These are phyloP conservation scores for Cryoendolithus antarcticus DNA, from an alignment of 2,329 filamentous ascomycete genomes.

Conservation along the genomic window DNA sequence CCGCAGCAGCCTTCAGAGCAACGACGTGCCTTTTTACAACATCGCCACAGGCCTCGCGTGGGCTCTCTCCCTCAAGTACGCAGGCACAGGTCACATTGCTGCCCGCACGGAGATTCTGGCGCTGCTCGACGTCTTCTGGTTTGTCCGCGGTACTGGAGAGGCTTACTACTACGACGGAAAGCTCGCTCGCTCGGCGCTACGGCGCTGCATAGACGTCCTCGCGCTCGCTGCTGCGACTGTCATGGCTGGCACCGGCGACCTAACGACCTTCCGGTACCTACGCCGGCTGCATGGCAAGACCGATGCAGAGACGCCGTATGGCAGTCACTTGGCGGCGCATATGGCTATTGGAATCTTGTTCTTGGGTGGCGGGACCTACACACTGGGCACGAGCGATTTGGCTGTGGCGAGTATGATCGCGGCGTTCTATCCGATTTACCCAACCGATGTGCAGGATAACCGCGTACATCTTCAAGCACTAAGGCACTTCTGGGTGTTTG, in stretches of 20 bases:
- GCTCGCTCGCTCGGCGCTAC: conserved; percentile 66
- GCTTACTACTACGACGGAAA: conserved; percentile 62
- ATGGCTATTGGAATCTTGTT: conserved; percentile 86
- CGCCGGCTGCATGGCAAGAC: conserved; percentile 79
- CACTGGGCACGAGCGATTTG: conserved; percentile 77
- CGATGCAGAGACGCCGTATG: conserved; percentile 74
- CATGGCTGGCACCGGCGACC: conserved; percentile 91
- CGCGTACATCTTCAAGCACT: conserved; percentile 91
- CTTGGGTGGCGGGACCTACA: conserved; percentile 82
- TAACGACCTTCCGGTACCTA: conserved; percentile 71
- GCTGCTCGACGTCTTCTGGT: conserved; percentile 53
- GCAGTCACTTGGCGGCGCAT: conserved; percentile 85
- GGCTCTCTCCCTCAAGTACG: conserved; percentile 37
- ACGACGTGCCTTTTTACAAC: conserved; percentile 84
- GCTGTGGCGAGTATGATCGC: conserved; percentile 77
- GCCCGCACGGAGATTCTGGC: conserved; percentile 72
- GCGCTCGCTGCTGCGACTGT: conserved; percentile 73
- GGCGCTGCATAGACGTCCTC: conserved; percentile 83
- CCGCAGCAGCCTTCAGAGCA: conserved; percentile 35
- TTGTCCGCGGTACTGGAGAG: conserved; percentile 10
- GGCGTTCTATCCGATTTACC: conserved; percentile 90
- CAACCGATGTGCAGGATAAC: conserved; percentile 81
- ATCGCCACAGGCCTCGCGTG: conserved; percentile 84
- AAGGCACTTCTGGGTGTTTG: conserved; percentile 92
- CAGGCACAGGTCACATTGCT: conserved; percentile 41